Conservation (phyloP, 106 monocot genomes). For the Hemerocallis citrina region DNA sequence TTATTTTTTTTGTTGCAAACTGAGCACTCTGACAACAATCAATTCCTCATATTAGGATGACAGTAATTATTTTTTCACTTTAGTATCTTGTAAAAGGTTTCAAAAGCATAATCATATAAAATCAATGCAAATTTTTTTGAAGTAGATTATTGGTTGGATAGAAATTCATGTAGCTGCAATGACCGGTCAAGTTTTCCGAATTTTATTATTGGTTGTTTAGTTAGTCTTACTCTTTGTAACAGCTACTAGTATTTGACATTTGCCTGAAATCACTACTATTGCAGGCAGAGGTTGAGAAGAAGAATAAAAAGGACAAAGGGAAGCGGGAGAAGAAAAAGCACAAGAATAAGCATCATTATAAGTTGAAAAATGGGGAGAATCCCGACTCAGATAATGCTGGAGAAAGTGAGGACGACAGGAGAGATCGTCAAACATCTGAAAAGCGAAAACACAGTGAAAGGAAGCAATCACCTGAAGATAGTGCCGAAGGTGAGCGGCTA, state of each 20-base stretch:
- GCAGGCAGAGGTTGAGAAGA: conserved; percentile 74
- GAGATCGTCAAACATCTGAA: conserved; percentile 3
- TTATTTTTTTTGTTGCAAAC: neutral
- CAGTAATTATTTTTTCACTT: neutral
- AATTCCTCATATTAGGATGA: neutral
- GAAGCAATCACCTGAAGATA: conserved; percentile 14
- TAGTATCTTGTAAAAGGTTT: neutral
- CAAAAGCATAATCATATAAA: no score
- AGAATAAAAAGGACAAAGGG: conserved; percentile 43
- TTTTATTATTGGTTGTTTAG: no score
- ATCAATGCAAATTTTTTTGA: no score
- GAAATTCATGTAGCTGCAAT: no score
- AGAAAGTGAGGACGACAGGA: conserved; percentile 23
- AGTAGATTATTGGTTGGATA: no score
- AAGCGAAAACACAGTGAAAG: conserved; percentile 8
- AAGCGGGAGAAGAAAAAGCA: conserved; percentile 45
- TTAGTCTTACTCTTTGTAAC: no score
- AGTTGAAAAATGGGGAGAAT: conserved; percentile 27
- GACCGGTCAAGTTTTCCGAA: no score
- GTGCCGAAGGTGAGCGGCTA: conserved; percentile 13
- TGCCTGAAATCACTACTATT: no score
- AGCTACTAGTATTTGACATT: no score
- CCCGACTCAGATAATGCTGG: conserved; percentile 36
- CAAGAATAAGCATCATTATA: conserved; percentile 39
- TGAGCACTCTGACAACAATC: neutral